A percentile compares a stretch with the other conserved stretches of the same genome.
Conservation (phyloP, 495 filamentous ascomycete species). For the Schizothecium vesticola region DNA sequence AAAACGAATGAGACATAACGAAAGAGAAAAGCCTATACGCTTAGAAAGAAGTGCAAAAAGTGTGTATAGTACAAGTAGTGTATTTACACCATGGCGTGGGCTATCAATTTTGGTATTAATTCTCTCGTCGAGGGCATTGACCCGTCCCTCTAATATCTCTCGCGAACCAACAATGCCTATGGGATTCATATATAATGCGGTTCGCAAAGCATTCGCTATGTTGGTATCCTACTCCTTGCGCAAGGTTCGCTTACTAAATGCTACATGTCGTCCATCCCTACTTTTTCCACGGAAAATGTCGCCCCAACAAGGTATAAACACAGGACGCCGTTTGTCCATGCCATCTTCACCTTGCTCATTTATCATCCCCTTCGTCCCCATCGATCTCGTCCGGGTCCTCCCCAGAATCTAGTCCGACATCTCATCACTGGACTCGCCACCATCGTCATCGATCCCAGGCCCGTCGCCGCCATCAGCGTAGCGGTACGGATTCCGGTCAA, state of each 20-base stretch:
- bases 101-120: background rate
- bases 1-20: background rate
- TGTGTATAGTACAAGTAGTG: background rate
- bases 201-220: background rate
- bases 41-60: background rate
- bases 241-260: background rate
- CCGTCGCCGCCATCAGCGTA: conserved; percentile 15
- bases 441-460: background rate
- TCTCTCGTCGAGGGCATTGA: too few relatives aligned
- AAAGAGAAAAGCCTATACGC: background rate
- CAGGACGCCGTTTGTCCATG: background rate
- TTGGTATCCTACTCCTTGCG: background rate
- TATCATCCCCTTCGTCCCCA: conserved; percentile 26
- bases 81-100: background rate
- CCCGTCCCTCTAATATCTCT: background rate
- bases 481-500: conserved; percentile 38
- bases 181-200: too few relatives aligned
- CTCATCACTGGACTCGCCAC: background rate
- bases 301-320: background rate
- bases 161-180: background rate
- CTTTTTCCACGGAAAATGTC: background rate
- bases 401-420: background rate
- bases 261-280: background rate
- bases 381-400: background rate
- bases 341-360: conserved; percentile 12